Evolutionary conservation across 1,284 basidiomycete species (phyloP), one percentile per base, ranked within the genome.

Genomic region (Irpex rosettiformis): DNA sequence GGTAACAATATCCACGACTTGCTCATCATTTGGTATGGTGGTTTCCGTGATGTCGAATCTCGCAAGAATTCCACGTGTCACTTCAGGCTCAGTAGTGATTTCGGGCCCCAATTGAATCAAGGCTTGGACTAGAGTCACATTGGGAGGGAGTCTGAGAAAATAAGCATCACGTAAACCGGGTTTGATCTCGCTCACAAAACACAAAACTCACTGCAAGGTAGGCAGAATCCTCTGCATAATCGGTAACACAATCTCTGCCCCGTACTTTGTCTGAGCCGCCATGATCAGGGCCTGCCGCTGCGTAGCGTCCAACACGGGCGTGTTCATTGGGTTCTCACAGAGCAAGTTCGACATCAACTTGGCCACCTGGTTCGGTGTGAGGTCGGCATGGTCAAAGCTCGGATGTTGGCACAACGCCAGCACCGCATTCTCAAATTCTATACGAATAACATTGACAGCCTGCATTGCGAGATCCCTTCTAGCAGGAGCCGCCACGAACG

Each of bases 321-420:
- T 73, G 63, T 92, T 90, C 48, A 77, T 70, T 11, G 82, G 79
- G 8, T 83, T 75, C 67, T 89, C 85, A 40, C 82, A 87, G 61
- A 95, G 80, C 59, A 95, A 78, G 71, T 92, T 91, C 56, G 86
- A 79, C 75, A 94, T 82, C 65, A 95, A 78, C 73, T 90, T 90
- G 59, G 85, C 83, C 58, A 91, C 78, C 67, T 93, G 90, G 56
- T 80, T 79, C 18, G 86, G 85, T 25, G 82, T 82, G 58, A 94
- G 77, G 72, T 93, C 91, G 42, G 86, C 85, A 66, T 91, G 83
- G 72, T 94, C 89, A 66, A 91, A 91, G 24, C 84, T 85, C 11
- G 89, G 88, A 56, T 83, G 84, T 63, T 90, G 88, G 69, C 85
- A 88, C 45, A 93, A 75, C 21, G 88, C 81, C 54, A 88, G 71